Evolutionary conservation across 2,329 filamentous ascomycete species (phyloP).

Genomic region (Zymoseptoria crescenta): DNA sequence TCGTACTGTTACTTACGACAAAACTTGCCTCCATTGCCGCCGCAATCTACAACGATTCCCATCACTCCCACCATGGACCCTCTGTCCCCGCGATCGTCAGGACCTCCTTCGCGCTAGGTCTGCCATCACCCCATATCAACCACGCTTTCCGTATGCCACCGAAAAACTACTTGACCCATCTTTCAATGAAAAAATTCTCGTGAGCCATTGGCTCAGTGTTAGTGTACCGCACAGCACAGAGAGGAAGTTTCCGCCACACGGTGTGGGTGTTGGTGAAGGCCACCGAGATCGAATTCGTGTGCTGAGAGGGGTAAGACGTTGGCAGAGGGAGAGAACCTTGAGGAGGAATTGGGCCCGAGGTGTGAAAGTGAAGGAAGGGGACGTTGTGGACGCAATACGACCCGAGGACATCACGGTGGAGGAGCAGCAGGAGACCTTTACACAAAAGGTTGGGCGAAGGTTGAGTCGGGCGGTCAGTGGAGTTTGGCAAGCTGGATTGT

Average conservation of each 20-base stretch:
- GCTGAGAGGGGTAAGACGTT: background rate
- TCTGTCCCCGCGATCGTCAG: background rate
- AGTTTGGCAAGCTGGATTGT: background rate
- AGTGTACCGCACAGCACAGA: background rate
- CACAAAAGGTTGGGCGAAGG: background rate
- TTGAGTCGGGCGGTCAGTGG: background rate
- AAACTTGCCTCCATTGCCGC: background rate
- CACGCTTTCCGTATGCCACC: background rate
- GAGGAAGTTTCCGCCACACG: background rate
- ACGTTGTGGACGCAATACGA: background rate
- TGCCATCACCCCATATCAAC: background rate
- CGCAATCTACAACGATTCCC: background rate
- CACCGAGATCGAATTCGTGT: background rate
- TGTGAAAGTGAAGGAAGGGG: background rate
- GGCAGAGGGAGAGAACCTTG: background rate
- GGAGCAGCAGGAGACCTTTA: background rate
- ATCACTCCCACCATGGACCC: background rate
- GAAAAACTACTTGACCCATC: background rate
- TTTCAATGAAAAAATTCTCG: background rate
- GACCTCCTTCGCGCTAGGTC: background rate
- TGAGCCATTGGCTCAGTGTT: background rate
- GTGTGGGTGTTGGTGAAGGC: background rate
- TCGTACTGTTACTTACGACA: background rate
- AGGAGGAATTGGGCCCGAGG: background rate
- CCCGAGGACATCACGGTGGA: background rate